Evolutionary conservation across 2,329 filamentous ascomycete genomes (phyloP).

Genomic region (Lachnellula suecica): DNA sequence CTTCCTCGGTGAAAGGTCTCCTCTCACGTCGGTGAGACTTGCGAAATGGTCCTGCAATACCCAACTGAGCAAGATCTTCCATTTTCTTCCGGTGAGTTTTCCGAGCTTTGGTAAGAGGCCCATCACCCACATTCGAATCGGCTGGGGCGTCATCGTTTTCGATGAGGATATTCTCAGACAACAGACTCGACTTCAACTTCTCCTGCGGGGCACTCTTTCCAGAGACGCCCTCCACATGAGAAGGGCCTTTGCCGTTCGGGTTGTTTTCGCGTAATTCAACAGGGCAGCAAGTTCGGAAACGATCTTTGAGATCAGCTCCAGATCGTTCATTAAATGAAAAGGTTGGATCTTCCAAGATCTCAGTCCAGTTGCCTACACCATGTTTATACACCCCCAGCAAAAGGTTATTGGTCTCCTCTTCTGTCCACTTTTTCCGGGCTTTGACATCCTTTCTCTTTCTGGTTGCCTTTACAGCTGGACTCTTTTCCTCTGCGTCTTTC

Average conservation of each 20-base stretch:
- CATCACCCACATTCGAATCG: conserved; percentile 25
- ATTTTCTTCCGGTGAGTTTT: conserved; percentile 57
- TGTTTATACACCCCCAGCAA: conserved; percentile 60
- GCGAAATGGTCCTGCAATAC: conserved; percentile 62
- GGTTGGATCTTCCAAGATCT: conserved; percentile 59
- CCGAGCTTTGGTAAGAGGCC: conserved; percentile 38
- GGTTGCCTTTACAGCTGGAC: neutral
- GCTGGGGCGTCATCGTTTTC: conserved; percentile 16
- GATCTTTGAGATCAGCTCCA: conserved; percentile 63
- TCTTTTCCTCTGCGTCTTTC: conserved; percentile 2
- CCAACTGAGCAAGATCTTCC: conserved; percentile 55
- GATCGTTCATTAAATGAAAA: conserved; percentile 62
- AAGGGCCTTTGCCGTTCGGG: conserved; percentile 24
- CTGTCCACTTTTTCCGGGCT: conserved; percentile 61
- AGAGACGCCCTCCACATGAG: conserved; percentile 10
- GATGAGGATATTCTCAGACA: conserved; percentile 55
- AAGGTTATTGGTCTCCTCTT: conserved; percentile 63
- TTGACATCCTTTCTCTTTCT: conserved; percentile 48
- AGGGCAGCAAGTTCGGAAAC: conserved; percentile 65
- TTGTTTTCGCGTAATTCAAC: conserved; percentile 53
- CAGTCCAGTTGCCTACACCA: conserved; percentile 65
- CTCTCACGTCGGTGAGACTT: conserved; percentile 60
- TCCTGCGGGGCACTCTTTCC: conserved; percentile 17
- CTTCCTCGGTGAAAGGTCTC: conserved; percentile 60
- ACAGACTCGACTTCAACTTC: conserved; percentile 48